Base-by-base conservation (phyloP, 345 rosid species). In the Dipteronia dyeriana region DNA sequence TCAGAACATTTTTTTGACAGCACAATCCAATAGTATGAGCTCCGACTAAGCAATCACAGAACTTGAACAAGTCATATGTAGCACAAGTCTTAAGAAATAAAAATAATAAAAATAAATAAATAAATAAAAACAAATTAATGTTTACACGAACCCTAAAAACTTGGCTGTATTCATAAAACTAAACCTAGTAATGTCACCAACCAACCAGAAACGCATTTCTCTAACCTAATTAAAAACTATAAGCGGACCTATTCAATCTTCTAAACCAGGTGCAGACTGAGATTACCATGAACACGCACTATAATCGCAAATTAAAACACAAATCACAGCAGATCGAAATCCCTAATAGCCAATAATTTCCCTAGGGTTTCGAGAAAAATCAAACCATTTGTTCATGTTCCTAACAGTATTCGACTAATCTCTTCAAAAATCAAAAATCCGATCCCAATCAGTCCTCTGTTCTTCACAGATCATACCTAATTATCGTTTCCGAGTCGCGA, bases 361-460 rank as follows among this genome's bases (percentile, higher is more conserved):
- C 17, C 76, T 75, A 82, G 75, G 81, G 78, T 75, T 82, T 66
- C 66, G 31, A 73, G 41, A 70, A 79, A 34, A 64, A 76, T 56
- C 49, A 26, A 61, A 45, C 67, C 0, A 1, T 45, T 45, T 7
- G 10, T 61, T 61, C 57, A 2, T 17, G 23, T 13, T 63, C 17
- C 47, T 13, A 22, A 41, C 16, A 41, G 47, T 77, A 60, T 43
- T 66, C 57, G 23, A 54, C 59, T 38, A 56, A 67, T 65, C 72
- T 39, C 63, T 66, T 70, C 39, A 60, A 19, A 23, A 8, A 70
- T 31, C 51, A 51, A 9, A 34, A 63, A 53, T 72, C 77, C 29
- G 61, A 26, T 59, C 75, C 68, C 19, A 39, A 74, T 62, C 25
- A 43, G 25, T 59, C 59, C 49, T 62, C 53, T 16, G 39, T 7